Evolutionary conservation across 176 grass and related monocot species (phyloP).

Genomic region (Alloteropsis semialata): DNA sequence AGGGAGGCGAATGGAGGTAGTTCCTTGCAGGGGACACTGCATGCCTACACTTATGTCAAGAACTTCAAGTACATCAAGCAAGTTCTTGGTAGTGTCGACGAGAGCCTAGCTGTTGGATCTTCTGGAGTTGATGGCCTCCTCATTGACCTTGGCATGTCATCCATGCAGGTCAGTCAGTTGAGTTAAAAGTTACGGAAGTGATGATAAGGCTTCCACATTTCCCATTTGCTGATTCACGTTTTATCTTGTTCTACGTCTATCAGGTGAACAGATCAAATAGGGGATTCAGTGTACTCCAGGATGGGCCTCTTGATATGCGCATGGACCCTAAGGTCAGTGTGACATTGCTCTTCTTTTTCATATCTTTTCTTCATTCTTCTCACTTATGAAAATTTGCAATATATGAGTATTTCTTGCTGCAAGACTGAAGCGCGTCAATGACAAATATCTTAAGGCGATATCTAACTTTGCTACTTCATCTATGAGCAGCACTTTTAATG

Average conservation of each 20-base stretch:
- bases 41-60: slow-evolving; percentile 54
- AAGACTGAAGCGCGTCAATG: background rate
- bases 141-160: slow-evolving; percentile 91
- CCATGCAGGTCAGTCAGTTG: slow-evolving; percentile 64
- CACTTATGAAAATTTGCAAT: background rate
- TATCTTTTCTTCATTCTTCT: background rate
- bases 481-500: background rate
- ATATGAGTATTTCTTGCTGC: background rate
- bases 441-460: background rate
- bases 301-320: slow-evolving; percentile 94
- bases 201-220: background rate
- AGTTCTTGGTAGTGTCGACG: slow-evolving; percentile 42
- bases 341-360: background rate
- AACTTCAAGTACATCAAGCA: slow-evolving; percentile 92
- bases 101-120: slow-evolving; percentile 15
- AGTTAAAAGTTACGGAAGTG: background rate
- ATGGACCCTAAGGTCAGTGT: slow-evolving; percentile 84
- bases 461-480: background rate
- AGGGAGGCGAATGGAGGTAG: background rate
- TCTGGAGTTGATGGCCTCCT: slow-evolving; percentile 66
- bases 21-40: slow-evolving; percentile 24
- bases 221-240: background rate
- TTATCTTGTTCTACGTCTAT: background rate
- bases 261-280: slow-evolving; percentile 65
- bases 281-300: slow-evolving; percentile 78